Evolutionary conservation across 2,329 filamentous ascomycete species (phyloP), one percentile per base, ranked within the genome.

Genomic region (Aspergillus ruber): DNA sequence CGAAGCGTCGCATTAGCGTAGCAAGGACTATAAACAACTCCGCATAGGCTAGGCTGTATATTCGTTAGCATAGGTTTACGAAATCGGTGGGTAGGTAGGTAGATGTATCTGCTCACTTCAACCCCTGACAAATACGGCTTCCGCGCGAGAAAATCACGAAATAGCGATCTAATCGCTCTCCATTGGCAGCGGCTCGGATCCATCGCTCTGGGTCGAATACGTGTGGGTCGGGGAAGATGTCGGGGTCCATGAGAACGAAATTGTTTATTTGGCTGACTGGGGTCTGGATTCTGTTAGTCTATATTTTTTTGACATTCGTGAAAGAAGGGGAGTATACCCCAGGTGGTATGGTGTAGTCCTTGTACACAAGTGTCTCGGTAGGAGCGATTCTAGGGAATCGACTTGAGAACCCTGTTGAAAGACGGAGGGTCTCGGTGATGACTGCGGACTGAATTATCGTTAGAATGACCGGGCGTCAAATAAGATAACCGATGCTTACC

Each of bases 331-430:
- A 9, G 47, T 60, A 48, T 40, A 64, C 60, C 3, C 61, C 57
- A 0, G 63, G 57, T 1, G 65, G 64, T 38, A 69, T 69, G 3
- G 48, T 47, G 43, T 60, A 59, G 7, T 56, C 45, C 15, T 64
- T 60, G 43, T 66, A 69, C 3, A 53, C 48, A 39, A 69, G 46
- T 0, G 57, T 44, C 32, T 65, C 58, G 1, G 43, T 50, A 2
- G 59, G 59, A 12, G 61, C 49, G 17, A 56, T 42, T 52, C 61
- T 44, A 53, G 67, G 47, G 45, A 62, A 52, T 56, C 64, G 46
- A 53, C 51, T 56, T 38, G 60, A 35, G 0, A 69, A 63, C 0
- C 67, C 70, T 7, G 70, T 72, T 13, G 69, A 68, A 2, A 76
- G 45, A 3, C 74, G 68, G 6, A 75, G 50, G 0, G 65, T 55